phyloP scores from a whole-genome alignment of 2,329 filamentous ascomycete species.

The Aspergillus puulaauensis region DNA sequence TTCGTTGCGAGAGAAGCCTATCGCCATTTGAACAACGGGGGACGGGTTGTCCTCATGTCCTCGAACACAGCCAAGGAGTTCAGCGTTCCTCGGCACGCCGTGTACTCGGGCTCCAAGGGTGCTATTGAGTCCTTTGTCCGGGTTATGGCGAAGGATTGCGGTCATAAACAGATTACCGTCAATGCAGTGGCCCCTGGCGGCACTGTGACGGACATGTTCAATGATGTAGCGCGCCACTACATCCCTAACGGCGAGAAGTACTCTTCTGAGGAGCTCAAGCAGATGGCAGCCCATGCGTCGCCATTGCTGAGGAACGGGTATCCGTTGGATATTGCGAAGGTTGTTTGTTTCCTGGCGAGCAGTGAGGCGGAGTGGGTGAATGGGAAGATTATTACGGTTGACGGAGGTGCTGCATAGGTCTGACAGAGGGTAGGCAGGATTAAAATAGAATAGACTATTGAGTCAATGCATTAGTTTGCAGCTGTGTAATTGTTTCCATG shows the following conservation, averaged over 20 bases:
- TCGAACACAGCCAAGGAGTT: constrained; percentile 64
- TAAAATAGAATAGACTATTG: neutral
- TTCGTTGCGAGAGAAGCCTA: constrained; percentile 66
- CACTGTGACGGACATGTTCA: constrained; percentile 69
- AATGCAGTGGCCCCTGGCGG: constrained; percentile 67
- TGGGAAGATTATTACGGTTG: constrained; percentile 2
- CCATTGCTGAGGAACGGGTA: constrained; percentile 4
- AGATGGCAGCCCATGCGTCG: constrained; percentile 3
- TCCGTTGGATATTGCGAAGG: constrained; percentile 11
- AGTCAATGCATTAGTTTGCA: neutral
- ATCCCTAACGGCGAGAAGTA: constrained; percentile 11
- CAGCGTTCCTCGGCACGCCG: constrained; percentile 67
- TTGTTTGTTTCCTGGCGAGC: constrained; percentile 10
- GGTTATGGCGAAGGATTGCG: constrained; percentile 69
- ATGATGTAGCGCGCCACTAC: constrained; percentile 27
- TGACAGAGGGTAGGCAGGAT: neutral
- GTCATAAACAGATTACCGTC: constrained; percentile 66
- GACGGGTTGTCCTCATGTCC: constrained; percentile 72
- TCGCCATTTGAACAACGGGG: constrained; percentile 67
- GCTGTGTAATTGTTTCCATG: too few species aligned
- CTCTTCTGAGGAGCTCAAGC: constrained; percentile 3
- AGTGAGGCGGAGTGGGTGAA: constrained; percentile 13
- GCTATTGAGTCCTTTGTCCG: constrained; percentile 76
- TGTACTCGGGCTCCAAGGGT: constrained; percentile 75
- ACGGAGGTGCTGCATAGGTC: neutral